Evolutionary conservation across 192 early-diverging fungal species (phyloP).

Genomic region (Coemansia sp.): DNA sequence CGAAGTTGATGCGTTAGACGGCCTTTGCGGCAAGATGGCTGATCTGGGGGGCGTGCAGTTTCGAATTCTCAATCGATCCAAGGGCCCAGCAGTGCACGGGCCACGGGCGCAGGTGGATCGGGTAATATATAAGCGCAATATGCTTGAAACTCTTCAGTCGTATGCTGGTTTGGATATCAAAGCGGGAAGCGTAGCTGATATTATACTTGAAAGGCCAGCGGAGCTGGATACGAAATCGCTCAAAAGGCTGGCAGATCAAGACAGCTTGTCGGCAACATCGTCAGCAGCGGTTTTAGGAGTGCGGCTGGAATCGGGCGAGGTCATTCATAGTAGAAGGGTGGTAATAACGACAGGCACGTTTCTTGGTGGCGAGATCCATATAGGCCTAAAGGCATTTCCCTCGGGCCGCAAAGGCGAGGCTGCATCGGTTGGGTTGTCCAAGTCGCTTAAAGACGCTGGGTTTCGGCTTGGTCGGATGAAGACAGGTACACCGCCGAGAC

Average conservation of each 20-base stretch:
- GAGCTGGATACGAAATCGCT: conserved; percentile 21
- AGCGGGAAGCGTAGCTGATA: conserved; percentile 69
- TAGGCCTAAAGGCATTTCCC: conserved; percentile 66
- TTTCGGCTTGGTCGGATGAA: conserved; percentile 78
- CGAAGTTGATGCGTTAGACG: conserved; percentile 81
- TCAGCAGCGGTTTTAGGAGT: conserved; percentile 48
- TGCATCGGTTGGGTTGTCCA: conserved; percentile 71
- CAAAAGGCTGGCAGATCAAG: conserved; percentile 32
- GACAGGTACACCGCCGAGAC: conserved; percentile 78
- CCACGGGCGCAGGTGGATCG: conserved; percentile 82
- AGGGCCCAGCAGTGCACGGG: conserved; percentile 80
- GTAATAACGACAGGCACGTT: conserved; percentile 83
- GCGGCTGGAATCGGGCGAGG: conserved; percentile 64
- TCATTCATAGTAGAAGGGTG: conserved; percentile 66
- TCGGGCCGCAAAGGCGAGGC: conserved; percentile 72
- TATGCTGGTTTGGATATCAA: conserved; percentile 70
- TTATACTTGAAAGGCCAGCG: conserved; percentile 56
- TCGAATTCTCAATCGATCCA: conserved; percentile 74
- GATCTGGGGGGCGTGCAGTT: conserved; percentile 81
- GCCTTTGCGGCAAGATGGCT: conserved; percentile 75
- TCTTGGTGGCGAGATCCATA: conserved; percentile 78
- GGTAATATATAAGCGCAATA: conserved; percentile 70
- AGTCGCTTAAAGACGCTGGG: conserved; percentile 69
- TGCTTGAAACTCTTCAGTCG: conserved; percentile 61
- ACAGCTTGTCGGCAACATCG: conserved; percentile 13